phyloP scores from a whole-genome alignment of 2,329 filamentous ascomycete genomes.

The Ophiocordyceps sinensis region DNA sequence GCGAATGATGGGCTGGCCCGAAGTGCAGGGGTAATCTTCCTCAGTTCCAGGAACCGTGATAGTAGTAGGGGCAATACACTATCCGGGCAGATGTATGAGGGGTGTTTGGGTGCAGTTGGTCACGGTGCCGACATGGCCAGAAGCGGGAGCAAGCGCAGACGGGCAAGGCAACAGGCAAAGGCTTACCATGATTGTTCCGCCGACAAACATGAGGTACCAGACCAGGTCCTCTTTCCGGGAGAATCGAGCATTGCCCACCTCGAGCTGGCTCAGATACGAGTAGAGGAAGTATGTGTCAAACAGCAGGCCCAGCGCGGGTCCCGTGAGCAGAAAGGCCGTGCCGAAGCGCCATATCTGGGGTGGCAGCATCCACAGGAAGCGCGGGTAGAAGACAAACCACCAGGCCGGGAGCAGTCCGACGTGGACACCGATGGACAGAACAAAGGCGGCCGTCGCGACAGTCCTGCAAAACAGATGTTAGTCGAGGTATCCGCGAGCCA shows the following conservation, averaged over 20 bases:
- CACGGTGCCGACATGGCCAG: slow-evolving; percentile 2
- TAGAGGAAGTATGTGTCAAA: slow-evolving; percentile 67
- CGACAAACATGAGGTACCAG: slow-evolving; percentile 65
- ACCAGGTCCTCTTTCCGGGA: slow-evolving; percentile 63
- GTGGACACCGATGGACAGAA: slow-evolving; percentile 45
- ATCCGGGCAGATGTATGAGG: slow-evolving; percentile 67
- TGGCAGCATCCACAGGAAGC: slow-evolving; percentile 35
- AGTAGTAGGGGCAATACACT: slow-evolving; percentile 50
- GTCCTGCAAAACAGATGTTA: slow-evolving; percentile 35
- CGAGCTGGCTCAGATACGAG: slow-evolving; percentile 61
- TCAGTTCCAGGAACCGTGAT: slow-evolving; percentile 75
- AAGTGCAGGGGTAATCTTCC: slow-evolving; percentile 64
- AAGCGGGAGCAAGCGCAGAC: slow-evolving; percentile 4
- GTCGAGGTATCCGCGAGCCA: background rate
- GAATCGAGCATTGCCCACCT: slow-evolving; percentile 59
- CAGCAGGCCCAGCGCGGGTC: slow-evolving; percentile 33
- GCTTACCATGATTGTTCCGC: slow-evolving; percentile 64
- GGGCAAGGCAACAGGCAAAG: slow-evolving; percentile 9
- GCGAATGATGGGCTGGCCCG: slow-evolving; percentile 50
- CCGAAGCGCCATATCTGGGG: slow-evolving; percentile 28
- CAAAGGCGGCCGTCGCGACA: slow-evolving; percentile 45
- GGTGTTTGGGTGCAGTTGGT: slow-evolving; percentile 9
- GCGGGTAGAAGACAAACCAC: slow-evolving; percentile 37
- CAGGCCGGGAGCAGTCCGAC: slow-evolving; percentile 34
- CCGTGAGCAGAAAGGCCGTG: slow-evolving; percentile 27